Evolutionary conservation across 768 basidiomycete species (phyloP).

Genomic region (Lyophyllum decastes): DNA sequence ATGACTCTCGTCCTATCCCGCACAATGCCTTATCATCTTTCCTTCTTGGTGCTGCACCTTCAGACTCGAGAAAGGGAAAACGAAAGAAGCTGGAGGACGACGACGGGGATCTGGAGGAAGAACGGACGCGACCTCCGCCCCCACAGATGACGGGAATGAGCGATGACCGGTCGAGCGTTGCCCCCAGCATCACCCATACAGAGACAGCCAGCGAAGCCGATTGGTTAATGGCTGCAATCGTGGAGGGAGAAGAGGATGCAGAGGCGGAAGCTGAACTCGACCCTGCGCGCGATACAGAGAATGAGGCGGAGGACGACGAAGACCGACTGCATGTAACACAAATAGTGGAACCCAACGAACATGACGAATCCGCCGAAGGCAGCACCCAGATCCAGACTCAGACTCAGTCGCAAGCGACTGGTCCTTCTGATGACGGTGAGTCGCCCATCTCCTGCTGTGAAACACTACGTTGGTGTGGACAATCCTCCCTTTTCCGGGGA

Average conservation of each 20-base stretch:
- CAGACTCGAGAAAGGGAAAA: conserved; percentile 77
- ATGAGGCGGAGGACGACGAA: conserved; percentile 41
- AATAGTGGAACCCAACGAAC: conserved; percentile 37
- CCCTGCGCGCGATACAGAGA: conserved; percentile 33
- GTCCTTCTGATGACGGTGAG: conserved; percentile 54
- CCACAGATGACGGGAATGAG: conserved; percentile 48
- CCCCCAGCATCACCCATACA: conserved; percentile 62
- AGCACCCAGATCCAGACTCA: conserved; percentile 15
- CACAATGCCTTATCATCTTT: conserved; percentile 55
- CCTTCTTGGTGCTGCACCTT: conserved; percentile 45
- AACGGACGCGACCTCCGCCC: conserved; percentile 66
- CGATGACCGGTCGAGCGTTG: conserved; percentile 59
- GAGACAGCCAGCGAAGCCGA: conserved; percentile 80
- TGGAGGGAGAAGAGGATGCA: conserved; percentile 66
- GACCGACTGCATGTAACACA: conserved; percentile 45
- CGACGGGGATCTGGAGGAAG: conserved; percentile 78
- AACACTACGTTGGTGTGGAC: conserved; percentile 46
- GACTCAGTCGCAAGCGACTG: conserved; percentile 22
- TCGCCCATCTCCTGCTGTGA: conserved; percentile 33
- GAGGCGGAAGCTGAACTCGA: conserved; percentile 43
- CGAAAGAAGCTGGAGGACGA: conserved; percentile 90
- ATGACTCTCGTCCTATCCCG: conserved; percentile 77
- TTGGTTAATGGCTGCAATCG: conserved; percentile 90
- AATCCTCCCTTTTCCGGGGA: conserved; percentile 39
- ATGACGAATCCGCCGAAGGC: conserved; percentile 22